Evolutionary conservation across 495 filamentous ascomycete genomes (phyloP).

Genomic region (Viridothelium virens): DNA sequence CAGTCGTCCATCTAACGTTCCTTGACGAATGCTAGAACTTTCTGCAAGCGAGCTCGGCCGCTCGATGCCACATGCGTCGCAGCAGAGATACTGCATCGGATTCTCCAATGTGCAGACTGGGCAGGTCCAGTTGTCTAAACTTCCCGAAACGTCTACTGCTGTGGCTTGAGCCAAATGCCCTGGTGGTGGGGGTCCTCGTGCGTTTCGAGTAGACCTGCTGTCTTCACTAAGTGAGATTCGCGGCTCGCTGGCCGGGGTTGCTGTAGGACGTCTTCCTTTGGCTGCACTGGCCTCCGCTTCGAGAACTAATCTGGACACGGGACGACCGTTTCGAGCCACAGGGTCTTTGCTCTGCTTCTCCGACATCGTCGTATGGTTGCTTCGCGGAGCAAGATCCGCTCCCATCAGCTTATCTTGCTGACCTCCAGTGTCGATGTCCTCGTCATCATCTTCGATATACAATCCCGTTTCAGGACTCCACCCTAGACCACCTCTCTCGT

Average conservation of each 20-base stretch:
- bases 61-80: constrained; percentile 69
- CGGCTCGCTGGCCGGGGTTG: neutral
- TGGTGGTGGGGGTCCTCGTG: constrained; percentile 8
- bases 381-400: neutral
- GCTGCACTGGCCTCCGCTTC: constrained; percentile 5
- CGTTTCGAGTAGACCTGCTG: neutral
- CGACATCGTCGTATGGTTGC: neutral
- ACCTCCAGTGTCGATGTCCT: neutral
- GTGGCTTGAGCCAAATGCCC: neutral
- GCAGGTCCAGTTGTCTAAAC: constrained; percentile 59
- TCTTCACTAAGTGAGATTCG: neutral
- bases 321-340: neutral
- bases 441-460: constrained; percentile 16
- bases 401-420: neutral
- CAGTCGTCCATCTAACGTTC: constrained; percentile 7
- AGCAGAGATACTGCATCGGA: constrained; percentile 56
- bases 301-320: constrained; percentile 5
- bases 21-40: constrained; percentile 16
- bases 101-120: constrained; percentile 78
- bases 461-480: constrained; percentile 44
- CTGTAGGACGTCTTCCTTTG: constrained; percentile 1
- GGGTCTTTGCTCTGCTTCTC: neutral
- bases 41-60: constrained; percentile 36
- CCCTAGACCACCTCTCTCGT: constrained; percentile 28
- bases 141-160: constrained; percentile 15